Conservation (phyloP, 2,329 filamentous ascomycete species). For the Ceratocystis variospora region DNA sequence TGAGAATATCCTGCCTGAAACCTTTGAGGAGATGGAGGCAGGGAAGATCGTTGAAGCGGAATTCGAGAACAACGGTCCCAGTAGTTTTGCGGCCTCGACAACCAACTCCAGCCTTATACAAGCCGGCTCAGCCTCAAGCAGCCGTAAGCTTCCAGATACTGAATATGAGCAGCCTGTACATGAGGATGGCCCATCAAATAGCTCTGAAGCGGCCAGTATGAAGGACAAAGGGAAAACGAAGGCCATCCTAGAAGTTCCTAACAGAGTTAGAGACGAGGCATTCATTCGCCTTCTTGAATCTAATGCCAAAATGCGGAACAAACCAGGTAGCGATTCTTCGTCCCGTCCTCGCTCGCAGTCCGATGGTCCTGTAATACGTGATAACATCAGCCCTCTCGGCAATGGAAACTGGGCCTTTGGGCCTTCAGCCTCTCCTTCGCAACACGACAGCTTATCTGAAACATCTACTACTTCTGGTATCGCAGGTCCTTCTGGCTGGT, state of each 20-base stretch:
- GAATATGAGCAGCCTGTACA: background rate
- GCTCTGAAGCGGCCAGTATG: background rate
- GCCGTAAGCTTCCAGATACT: background rate
- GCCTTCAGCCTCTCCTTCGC: background rate
- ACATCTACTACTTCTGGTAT: background rate
- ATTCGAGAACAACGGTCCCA: background rate
- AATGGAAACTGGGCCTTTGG: constrained; percentile 43
- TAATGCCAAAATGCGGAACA: background rate
- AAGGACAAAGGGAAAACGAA: background rate
- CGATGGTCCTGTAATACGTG: constrained; percentile 37
- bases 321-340: background rate
- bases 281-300: background rate
- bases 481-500: constrained; percentile 9
- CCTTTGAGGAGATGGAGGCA: background rate
- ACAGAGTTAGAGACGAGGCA: background rate
- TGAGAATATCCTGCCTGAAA: background rate
- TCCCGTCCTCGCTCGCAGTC: constrained; percentile 36
- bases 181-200: background rate
- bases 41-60: background rate
- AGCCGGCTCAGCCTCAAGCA: background rate
- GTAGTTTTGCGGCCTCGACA: background rate
- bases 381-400: constrained; percentile 38
- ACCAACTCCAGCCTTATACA: background rate
- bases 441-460: background rate
- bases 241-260: background rate